Evolutionary conservation across 345 rosid genomes (phyloP), one percentile per base, ranked within the genome.

Genomic region (Mercurialis annua): DNA sequence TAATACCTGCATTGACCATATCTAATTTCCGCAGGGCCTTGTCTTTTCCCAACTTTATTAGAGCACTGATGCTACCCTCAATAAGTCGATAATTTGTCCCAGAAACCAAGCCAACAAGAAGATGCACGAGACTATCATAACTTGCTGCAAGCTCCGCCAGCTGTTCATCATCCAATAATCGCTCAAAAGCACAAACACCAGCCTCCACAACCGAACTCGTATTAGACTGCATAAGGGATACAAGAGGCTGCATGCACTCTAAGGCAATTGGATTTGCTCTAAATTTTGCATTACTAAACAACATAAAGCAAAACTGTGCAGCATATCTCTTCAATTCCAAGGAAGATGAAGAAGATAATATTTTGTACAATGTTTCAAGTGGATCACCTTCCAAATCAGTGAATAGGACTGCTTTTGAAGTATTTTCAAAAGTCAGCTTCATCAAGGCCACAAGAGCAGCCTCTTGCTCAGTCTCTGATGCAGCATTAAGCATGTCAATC

Each of bases 11-110:
- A 78, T 90, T 81, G 27, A 90, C 92, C 98, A 92, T 92, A 43
- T 88, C 95, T 75, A 85, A 65, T 80, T 92, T 90, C 62, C 71
- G 72, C 4, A 81, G 88, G 18, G 87, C 82, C 66, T 92, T 81
- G 72, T 92, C 98, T 80, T 92, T 92, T 50, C 96, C 95, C 80
- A 92, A 62, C 79, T 90, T 92, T 76, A 90, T 88, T 36, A 92
- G 80, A 55, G 92, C 78, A 64, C 81, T 81, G 74, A 90, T 67
- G 71, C 92, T 88, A 54, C 88, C 91, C 69, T 90, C 98, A 40
- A 79, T 76, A 68, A 92, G 82, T 69, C 74, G 78, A 76, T 79
- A 71, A 69, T 88, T 85, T 74, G 71, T 75, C 36, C 91, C 92
- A 10, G 83, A 84, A 68, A 92, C 74, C 74, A 88, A 81, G 64